A percentile compares a stretch with the other conserved stretches of the same genome.
Evolutionary conservation across 108 stramenopile genomes (phyloP).

Genomic region (Skeletonema menzelii): DNA sequence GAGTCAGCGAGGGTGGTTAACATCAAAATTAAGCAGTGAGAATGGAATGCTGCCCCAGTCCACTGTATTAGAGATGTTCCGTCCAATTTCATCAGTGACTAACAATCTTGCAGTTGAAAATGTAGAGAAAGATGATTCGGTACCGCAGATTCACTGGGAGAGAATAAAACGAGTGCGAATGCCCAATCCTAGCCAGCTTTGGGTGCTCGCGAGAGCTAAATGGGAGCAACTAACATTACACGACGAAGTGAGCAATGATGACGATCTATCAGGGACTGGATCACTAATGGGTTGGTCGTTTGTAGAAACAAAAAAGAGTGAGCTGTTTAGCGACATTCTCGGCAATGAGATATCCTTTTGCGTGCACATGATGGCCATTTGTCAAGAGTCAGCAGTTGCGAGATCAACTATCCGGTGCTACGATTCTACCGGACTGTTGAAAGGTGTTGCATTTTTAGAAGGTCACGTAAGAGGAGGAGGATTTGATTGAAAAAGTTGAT

Average conservation of each 20-base stretch:
- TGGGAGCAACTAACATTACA: constrained; percentile 42
- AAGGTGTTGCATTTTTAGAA: constrained; percentile 24
- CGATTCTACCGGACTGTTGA: constrained; percentile 19
- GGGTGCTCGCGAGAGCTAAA: constrained; percentile 57
- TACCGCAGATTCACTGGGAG: constrained; percentile 9
- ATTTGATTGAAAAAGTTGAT: neutral
- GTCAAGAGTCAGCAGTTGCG: constrained; percentile 14
- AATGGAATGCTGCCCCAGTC: neutral
- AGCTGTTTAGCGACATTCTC: constrained; percentile 6
- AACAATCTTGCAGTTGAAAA: neutral
- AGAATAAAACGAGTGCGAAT: constrained; percentile 34
- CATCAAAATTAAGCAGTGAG: constrained; percentile 9
- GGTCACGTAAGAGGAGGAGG: neutral
- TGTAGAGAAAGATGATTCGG: neutral
- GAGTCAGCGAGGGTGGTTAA: constrained; percentile 16
- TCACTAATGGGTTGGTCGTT: constrained; percentile 15
- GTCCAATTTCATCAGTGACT: constrained; percentile 4
- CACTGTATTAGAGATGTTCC: constrained; percentile 13
- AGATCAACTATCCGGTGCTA: constrained; percentile 19
- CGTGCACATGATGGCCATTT: constrained; percentile 17
- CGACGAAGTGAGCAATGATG: neutral
- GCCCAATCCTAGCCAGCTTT: constrained; percentile 44
- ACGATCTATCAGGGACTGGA: neutral
- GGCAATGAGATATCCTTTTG: constrained; percentile 3
- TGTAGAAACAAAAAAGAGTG: constrained; percentile 3